Evolutionary conservation across 1,284 basidiomycete species (phyloP).

Genomic region (Rhodotorula glutinis): DNA sequence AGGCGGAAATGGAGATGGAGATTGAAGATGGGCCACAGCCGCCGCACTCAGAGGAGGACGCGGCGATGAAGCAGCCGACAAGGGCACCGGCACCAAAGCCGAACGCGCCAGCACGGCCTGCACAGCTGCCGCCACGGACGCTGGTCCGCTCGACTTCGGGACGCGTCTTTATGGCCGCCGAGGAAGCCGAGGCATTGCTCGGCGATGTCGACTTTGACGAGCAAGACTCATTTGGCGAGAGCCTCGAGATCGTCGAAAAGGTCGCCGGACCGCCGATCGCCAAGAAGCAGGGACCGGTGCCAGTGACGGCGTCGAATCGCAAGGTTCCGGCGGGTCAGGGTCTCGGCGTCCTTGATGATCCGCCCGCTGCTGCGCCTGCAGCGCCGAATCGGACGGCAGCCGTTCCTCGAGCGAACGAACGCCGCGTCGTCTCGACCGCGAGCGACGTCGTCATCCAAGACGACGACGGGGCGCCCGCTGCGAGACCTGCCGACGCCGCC

Average conservation of each 20-base stretch:
- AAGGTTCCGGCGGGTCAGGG: too few species aligned
- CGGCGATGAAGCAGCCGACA: too few species aligned
- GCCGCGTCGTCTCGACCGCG: not conserved
- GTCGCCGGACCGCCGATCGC: not conserved
- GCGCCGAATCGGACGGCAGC: too few species aligned
- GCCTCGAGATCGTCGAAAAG: slow-evolving; percentile 3
- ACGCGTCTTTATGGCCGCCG: not conserved
- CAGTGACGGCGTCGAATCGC: too few species aligned
- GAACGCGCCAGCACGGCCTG: not conserved
- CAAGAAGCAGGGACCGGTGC: too few species aligned
- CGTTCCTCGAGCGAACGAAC: too few species aligned
- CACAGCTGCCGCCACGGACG: not conserved
- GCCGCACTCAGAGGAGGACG: too few species aligned
- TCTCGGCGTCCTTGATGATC: too few species aligned
- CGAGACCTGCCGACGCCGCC: not conserved
- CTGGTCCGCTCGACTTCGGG: not conserved
- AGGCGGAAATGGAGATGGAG: not conserved
- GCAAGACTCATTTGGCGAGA: not conserved
- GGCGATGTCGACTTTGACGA: slow-evolving; percentile 14
- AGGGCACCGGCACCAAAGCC: too few species aligned
- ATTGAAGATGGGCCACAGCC: too few species aligned
- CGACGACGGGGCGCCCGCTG: not conserved
- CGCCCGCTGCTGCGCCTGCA: too few species aligned
- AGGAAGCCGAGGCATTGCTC: not conserved
- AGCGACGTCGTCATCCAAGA: slow-evolving; percentile 3